Evolutionary conservation across 2,329 filamentous ascomycete genomes (phyloP).

Genomic region (Pezicula neosporulosa): DNA sequence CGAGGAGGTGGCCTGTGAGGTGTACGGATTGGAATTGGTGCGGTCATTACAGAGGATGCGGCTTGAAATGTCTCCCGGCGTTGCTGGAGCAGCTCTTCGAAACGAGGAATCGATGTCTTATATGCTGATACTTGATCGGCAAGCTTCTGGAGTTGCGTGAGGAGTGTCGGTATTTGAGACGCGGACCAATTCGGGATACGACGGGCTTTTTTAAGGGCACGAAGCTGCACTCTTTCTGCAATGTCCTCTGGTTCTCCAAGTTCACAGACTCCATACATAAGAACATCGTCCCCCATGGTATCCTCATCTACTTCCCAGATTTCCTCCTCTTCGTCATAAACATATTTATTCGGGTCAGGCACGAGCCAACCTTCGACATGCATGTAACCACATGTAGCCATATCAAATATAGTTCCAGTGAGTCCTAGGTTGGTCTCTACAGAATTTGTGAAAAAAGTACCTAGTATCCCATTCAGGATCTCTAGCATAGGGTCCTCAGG

Average conservation of each 20-base stretch:
- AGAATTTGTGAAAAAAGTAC: slow-evolving; percentile 83
- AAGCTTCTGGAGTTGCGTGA: slow-evolving; percentile 55
- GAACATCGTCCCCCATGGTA: slow-evolving; percentile 33
- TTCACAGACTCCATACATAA: slow-evolving; percentile 5
- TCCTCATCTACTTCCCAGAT: slow-evolving; percentile 24
- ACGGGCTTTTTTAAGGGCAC: slow-evolving; percentile 47
- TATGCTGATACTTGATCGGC: slow-evolving; percentile 61
- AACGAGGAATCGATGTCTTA: slow-evolving; percentile 63
- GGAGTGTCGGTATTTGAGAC: slow-evolving; percentile 48
- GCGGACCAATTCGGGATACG: slow-evolving; percentile 50
- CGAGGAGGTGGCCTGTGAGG: slow-evolving; percentile 32
- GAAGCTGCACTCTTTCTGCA: slow-evolving; percentile 40
- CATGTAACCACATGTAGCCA: slow-evolving; percentile 82
- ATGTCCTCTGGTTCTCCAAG: slow-evolving; percentile 26
- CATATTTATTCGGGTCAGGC: slow-evolving; percentile 64
- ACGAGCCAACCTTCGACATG: slow-evolving; percentile 88
- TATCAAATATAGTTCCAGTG: slow-evolving; percentile 77
- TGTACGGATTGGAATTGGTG: slow-evolving; percentile 21
- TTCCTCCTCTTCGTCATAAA: slow-evolving; percentile 46
- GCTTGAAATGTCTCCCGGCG: slow-evolving; percentile 62
- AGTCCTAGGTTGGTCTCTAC: slow-evolving; percentile 87
- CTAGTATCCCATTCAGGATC: slow-evolving; percentile 66
- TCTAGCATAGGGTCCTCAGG: slow-evolving; percentile 60
- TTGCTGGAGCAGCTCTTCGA: slow-evolving; percentile 67
- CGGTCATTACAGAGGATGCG: slow-evolving; percentile 37